phyloP scores from a whole-genome alignment of 2,329 filamentous ascomycete species.

The Cladosporium sp. region DNA sequence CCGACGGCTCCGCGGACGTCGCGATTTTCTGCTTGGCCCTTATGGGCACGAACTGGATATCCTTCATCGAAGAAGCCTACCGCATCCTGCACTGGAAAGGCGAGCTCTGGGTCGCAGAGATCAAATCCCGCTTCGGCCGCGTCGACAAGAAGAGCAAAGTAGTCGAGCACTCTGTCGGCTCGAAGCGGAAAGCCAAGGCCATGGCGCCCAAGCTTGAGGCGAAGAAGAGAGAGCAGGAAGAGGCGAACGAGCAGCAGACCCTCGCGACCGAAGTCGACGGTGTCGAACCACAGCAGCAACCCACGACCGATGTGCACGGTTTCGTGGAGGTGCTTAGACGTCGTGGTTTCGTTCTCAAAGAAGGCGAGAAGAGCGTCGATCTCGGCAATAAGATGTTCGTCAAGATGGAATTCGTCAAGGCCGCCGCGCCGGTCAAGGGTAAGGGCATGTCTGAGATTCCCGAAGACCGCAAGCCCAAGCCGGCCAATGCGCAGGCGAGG shows the following conservation, averaged over 20 bases:
- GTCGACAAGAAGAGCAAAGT: slow-evolving; percentile 46
- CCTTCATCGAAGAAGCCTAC: slow-evolving; percentile 94
- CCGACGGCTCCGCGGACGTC: slow-evolving; percentile 72
- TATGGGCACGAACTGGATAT: slow-evolving; percentile 98
- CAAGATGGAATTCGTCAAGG: slow-evolving; percentile 91
- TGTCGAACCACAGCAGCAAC: slow-evolving; percentile 54
- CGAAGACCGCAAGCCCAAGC: slow-evolving; percentile 32
- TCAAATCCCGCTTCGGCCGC: slow-evolving; percentile 84
- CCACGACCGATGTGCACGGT: slow-evolving; percentile 79
- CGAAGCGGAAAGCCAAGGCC: slow-evolving; percentile 47
- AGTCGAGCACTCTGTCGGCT: slow-evolving; percentile 68
- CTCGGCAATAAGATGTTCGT: slow-evolving; percentile 97
- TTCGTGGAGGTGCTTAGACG: slow-evolving; percentile 80
- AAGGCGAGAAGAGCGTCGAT: slow-evolving; percentile 63
- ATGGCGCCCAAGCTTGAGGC: slow-evolving; percentile 33
- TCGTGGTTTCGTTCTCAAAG: slow-evolving; percentile 80
- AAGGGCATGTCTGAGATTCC: slow-evolving; percentile 56
- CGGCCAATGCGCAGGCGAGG: slow-evolving; percentile 29
- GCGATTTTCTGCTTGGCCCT: slow-evolving; percentile 93
- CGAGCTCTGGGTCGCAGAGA: slow-evolving; percentile 95
- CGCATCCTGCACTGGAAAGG: slow-evolving; percentile 88
- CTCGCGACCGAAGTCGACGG: slow-evolving; percentile 64
- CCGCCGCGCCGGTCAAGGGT: slow-evolving; percentile 67
- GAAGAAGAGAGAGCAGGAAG: slow-evolving; percentile 50
- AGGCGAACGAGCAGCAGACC: slow-evolving; percentile 56